Evolutionary conservation across 2,329 filamentous ascomycete species (phyloP).

Genomic region (Clathrospora elynae): DNA sequence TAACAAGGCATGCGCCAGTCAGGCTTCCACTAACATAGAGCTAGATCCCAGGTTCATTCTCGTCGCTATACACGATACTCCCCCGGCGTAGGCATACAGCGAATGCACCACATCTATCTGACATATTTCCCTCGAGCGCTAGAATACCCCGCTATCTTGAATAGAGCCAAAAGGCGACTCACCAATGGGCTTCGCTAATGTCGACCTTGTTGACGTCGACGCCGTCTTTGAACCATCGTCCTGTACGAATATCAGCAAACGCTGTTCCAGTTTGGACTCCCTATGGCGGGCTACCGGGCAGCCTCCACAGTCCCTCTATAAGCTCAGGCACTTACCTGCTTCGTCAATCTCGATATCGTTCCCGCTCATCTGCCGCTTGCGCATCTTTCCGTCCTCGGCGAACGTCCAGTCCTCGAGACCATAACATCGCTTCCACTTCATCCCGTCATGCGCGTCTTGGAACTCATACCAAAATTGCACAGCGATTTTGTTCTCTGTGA

Average conservation of each 20-base stretch:
- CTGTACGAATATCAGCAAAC: constrained; percentile 35
- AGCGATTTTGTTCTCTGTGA: constrained; percentile 75
- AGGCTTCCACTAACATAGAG: constrained; percentile 19
- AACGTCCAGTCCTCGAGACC: constrained; percentile 83
- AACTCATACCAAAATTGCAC: constrained; percentile 94
- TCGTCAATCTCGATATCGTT: constrained; percentile 70
- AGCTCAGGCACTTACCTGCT: constrained; percentile 32
- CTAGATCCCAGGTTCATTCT: constrained; percentile 75
- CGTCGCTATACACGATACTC: constrained; percentile 81
- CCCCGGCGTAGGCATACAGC: constrained; percentile 59
- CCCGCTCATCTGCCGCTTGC: constrained; percentile 76
- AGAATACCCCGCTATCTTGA: constrained; percentile 29
- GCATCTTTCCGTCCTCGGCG: constrained; percentile 70
- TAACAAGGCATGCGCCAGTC: not conserved
- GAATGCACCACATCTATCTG: not conserved
- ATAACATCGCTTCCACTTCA: constrained; percentile 76
- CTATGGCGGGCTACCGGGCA: not conserved
- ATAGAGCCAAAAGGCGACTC: constrained; percentile 7
- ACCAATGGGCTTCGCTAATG: constrained; percentile 72
- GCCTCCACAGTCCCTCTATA: too few relatives aligned
- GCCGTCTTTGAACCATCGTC: constrained; percentile 72
- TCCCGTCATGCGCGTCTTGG: constrained; percentile 65
- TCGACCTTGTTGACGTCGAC: constrained; percentile 71
- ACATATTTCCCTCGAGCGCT: constrained; percentile 12
- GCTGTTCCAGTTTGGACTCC: not conserved